Conservation (phyloP, 75 land plant genomes). For the Larix kaempferi region DNA sequence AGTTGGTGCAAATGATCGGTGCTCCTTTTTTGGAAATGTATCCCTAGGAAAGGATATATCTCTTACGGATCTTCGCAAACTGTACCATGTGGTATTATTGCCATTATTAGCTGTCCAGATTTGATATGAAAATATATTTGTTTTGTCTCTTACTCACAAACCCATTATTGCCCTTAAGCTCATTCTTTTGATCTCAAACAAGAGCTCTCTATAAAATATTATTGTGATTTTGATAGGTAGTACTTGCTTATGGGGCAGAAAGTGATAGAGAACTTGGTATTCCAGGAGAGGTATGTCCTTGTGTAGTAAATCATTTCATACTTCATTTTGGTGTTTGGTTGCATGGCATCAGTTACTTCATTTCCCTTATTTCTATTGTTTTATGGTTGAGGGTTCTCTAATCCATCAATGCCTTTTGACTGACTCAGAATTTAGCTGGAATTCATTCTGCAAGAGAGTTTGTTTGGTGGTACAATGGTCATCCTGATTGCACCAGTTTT, state of each 20-base stretch:
- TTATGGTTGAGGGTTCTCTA: conserved; percentile 4
- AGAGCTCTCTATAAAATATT: neutral
- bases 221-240: conserved; percentile 53
- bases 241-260: conserved; percentile 98
- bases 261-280: conserved; percentile 81
- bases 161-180: neutral
- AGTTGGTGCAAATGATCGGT: conserved; percentile 64
- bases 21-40: conserved; percentile 88
- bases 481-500: conserved; percentile 77
- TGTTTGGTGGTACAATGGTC: conserved; percentile 99
- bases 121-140: neutral
- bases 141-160: neutral
- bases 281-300: conserved; percentile 74
- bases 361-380: neutral
- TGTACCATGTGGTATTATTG: conserved; percentile 82
- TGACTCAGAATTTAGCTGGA: conserved; percentile 60
- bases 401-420: neutral
- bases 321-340: conserved; percentile 3
- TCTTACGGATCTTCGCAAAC: conserved; percentile 68
- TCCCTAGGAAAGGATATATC: conserved; percentile 68
- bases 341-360: neutral
- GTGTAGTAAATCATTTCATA: neutral
- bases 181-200: neutral
- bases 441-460: conserved; percentile 94
- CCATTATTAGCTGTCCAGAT: conserved; percentile 2